phyloP scores from a whole-genome alignment of 225 moss, liverwort and hornwort genomes.

The Physcomitrellopsis africana region DNA sequence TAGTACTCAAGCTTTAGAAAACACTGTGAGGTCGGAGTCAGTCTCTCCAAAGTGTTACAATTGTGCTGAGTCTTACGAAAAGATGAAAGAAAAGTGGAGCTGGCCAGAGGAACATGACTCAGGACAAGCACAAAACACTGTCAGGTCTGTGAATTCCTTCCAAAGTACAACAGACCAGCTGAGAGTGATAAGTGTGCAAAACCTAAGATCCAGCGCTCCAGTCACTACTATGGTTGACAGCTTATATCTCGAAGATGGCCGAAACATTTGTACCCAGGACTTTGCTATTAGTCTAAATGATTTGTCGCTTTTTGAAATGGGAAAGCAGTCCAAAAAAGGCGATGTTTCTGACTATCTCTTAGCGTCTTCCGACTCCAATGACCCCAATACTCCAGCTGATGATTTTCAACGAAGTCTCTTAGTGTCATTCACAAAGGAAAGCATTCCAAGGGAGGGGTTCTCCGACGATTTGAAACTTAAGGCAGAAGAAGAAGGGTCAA shows the following conservation, averaged over 20 bases:
- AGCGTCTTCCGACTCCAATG: conserved; percentile 25
- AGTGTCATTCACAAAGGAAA: conserved; percentile 9
- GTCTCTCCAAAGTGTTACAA: conserved; percentile 27
- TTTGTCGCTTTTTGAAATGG: conserved; percentile 18
- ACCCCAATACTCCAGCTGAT: conserved; percentile 15
- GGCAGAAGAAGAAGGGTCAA: conserved; percentile 14
- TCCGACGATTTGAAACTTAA: conserved; percentile 8
- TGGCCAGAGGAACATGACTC: conserved; percentile 28
- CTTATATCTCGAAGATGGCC: conserved; percentile 23
- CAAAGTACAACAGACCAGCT: conserved; percentile 9
- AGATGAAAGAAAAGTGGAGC: conserved; percentile 9
- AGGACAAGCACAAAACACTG: conserved; percentile 21
- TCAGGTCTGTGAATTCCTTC: conserved; percentile 18
- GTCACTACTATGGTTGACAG: conserved; percentile 24
- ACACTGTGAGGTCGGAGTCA: conserved; percentile 22
- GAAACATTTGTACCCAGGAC: conserved; percentile 21
- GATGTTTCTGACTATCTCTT: conserved; percentile 33
- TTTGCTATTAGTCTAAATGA: conserved; percentile 18
- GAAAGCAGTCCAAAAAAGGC: conserved; percentile 18
- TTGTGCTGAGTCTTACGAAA: conserved; percentile 21
- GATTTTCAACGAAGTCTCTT: conserved; percentile 27
- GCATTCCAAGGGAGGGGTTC: conserved; percentile 1
- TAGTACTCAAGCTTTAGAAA: conserved; percentile 8
- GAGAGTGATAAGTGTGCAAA: conserved; percentile 15
- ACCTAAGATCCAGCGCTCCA: conserved; percentile 21